phyloP scores from a whole-genome alignment of 768 basidiomycete genomes.

The Pulveroboletus sp. region DNA sequence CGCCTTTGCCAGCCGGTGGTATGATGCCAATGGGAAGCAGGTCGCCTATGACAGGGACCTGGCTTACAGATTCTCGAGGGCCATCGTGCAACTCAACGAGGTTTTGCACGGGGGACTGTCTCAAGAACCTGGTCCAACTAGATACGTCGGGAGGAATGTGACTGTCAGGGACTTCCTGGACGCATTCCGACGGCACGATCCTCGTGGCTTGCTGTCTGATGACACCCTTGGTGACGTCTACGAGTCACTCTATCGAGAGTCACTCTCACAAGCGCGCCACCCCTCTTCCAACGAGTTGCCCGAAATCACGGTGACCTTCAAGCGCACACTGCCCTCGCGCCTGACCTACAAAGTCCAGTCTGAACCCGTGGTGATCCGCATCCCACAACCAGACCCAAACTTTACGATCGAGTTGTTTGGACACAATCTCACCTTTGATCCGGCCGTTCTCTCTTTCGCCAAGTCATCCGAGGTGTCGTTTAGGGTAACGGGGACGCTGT shows the following conservation, averaged over 20 bases:
- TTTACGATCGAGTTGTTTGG: constrained; percentile 84
- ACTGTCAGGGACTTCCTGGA: constrained; percentile 77
- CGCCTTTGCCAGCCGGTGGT: constrained; percentile 86
- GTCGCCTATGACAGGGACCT: constrained; percentile 83
- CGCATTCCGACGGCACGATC: constrained; percentile 79
- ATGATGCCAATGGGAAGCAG: constrained; percentile 77
- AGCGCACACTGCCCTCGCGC: constrained; percentile 69
- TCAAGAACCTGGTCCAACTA: constrained; percentile 54
- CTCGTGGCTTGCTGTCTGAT: constrained; percentile 65
- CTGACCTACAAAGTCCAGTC: constrained; percentile 88
- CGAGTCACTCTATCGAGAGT: constrained; percentile 68
- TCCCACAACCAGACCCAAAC: constrained; percentile 81
- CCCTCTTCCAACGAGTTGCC: constrained; percentile 39
- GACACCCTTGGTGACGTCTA: constrained; percentile 78
- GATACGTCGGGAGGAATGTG: constrained; percentile 56
- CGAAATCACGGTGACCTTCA: constrained; percentile 63
- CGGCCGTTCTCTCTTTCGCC: constrained; percentile 75
- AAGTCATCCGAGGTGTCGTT: constrained; percentile 83
- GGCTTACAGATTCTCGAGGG: constrained; percentile 71
- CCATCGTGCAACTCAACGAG: constrained; percentile 87
- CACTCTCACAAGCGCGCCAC: constrained; percentile 66
- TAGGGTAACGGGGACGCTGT: constrained; percentile 80
- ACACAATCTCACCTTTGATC: constrained; percentile 87
- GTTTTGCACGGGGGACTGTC: constrained; percentile 75
- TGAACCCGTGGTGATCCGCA: constrained; percentile 81